Evolutionary conservation across 2,329 filamentous ascomycete species (phyloP), one percentile per base, ranked within the genome.

Genomic region (Huntiella moniliformis): DNA sequence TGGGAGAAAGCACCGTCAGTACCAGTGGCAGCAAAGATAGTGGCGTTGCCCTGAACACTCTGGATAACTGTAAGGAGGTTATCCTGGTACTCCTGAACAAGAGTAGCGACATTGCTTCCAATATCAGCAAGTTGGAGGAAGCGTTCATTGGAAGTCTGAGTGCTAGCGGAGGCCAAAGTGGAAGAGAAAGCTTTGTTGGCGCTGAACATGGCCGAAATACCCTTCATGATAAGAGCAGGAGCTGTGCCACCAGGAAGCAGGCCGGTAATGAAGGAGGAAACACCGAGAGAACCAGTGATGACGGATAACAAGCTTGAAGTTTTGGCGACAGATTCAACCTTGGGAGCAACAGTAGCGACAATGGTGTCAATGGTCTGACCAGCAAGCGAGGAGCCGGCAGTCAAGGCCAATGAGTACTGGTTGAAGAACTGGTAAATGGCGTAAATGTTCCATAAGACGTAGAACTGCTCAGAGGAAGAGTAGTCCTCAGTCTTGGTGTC

Each of bases 361-460:
- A 56, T 56, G 33, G 52, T 51, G 34, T 49, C 53, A 33, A 56
- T 50, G 5, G 54, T 56, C 36, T 54, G 51, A 1, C 53, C 51
- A 2, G 54, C 55, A 12, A 56, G 52, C 10, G 52, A 48, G n/a
- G 52, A 51, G 1, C 55, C 55, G 17, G 54, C 52, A 42, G 53
- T 53, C 5, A 56, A 49, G 6, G 55, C 55, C 12, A 52, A 47
- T 1, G 54, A 56, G 39, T 54, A 56, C 45, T 56, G 55, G 38
- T 55, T 56, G 52, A 56, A 56, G 47, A 55, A 56, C 31, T 56
- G 55, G 45, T 53, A 54, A 3, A 56, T 45, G 11, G 53, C 51
- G 44, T 56, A 55, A 12, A 56, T 56, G 50, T 56, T 56, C 54
- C 55, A 56, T 8, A 56, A 52, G 10, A 53, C 46, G 42, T 56